Base-by-base conservation (phyloP, 139 green algal species). In the Chlorella sp. region DNA sequence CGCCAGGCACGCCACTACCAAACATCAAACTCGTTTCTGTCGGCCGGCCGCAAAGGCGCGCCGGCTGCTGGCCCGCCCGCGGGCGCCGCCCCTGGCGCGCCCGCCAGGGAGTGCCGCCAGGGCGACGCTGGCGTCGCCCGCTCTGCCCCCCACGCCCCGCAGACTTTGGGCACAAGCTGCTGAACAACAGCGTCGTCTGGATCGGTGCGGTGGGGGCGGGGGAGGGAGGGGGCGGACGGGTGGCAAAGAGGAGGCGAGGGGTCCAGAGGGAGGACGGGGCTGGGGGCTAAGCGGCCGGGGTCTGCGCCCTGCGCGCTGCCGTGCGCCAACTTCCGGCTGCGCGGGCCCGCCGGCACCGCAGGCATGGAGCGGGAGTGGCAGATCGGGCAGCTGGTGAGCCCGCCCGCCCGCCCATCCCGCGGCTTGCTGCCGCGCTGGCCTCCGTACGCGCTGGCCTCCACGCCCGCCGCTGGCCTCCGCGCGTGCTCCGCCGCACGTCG, bases 131-230 rank as follows among this genome's bases (percentile, higher is more conserved):
- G 6, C 11, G 29, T 64, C 29, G 4, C 7, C 53, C 15, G 23
- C 35, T 2, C 8, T 29, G 7, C 35, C 59, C 12, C 45, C 35
- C 59, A 1, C 8, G n/a, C 3, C 21, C 41, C 23, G 41, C 51
- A 48, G 80, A 85, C 35, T 23, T 82, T 6, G 67, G 46, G 9
- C 80, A 82, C 75, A 73, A 74, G 42, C 23, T 81, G 25, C 67
- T 85, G 19, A 82, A 77, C 66, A 74, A 60, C 41, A 43, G 43
- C 0, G 36, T 64, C 23, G 53, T 81, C 23, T 81, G 67, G 74
- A 82, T 85, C 25, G 67, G 67, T 45, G 70, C 79, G 61, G 70
- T 82, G 53, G 48, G 67, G 23, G 72, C 80, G 31, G 64, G 74
- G 60, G 48, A 64, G 14, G 4, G 23, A 4, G 3, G 27, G 56